Percentiles rank a stretch among this genome's conserved stretches.
Conservation (phyloP, 805 yeast genomes). For the Saccharomycopsis schoenii region DNA sequence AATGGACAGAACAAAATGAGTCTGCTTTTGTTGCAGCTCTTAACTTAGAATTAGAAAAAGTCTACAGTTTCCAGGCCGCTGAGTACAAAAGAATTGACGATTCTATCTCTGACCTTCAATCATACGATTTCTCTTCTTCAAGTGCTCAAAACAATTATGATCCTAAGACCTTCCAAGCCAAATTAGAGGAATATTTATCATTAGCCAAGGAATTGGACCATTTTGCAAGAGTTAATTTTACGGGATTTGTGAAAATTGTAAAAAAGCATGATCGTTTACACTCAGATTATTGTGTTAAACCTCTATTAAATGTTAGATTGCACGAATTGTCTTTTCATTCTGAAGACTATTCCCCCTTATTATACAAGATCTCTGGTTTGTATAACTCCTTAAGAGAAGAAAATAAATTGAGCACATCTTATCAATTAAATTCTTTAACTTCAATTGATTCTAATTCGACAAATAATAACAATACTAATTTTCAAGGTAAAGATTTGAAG, state of each 20-base stretch:
- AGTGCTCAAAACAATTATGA: constrained; percentile 35
- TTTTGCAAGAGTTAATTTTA: constrained; percentile 84
- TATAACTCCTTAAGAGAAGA: constrained; percentile 78
- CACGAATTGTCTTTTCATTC: constrained; percentile 83
- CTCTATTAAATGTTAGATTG: constrained; percentile 79
- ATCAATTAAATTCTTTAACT: constrained; percentile 28
- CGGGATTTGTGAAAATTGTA: constrained; percentile 90
- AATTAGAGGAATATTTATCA: constrained; percentile 63
- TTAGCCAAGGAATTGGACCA: constrained; percentile 80
- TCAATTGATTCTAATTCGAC: constrained; percentile 23
- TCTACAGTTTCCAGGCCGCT: constrained; percentile 57
- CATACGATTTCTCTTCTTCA: constrained; percentile 21
- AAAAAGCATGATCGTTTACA: constrained; percentile 93
- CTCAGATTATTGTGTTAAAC: constrained; percentile 79
- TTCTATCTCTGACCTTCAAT: constrained; percentile 55
- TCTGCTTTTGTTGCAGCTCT: constrained; percentile 53
- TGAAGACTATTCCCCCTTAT: constrained; percentile 88
- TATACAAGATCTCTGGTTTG: constrained; percentile 71
- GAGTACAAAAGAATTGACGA: constrained; percentile 62
- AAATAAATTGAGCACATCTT: constrained; percentile 22
- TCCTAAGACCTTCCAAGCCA: constrained; percentile 49
- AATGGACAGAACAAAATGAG: constrained; percentile 68
- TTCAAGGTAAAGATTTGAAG: constrained; percentile 54
- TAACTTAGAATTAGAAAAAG: constrained; percentile 67
- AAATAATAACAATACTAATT: constrained; percentile 24